These are phyloP conservation scores for Rhododendron henanense DNA, from an alignment of 148 eudicot species.

Conservation along the genomic window DNA sequence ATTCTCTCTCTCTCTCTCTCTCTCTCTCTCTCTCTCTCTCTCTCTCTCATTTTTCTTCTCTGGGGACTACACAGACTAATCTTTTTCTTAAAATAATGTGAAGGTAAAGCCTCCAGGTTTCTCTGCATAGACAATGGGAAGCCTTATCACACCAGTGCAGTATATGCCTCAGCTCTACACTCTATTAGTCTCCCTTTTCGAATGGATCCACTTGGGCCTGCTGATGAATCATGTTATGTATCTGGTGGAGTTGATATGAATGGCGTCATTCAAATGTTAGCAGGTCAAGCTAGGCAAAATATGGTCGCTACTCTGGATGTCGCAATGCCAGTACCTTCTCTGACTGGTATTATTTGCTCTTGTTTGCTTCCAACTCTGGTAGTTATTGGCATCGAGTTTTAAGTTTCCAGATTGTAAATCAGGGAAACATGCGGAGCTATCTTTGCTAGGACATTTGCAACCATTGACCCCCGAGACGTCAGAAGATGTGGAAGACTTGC, in stretches of 20 bases:
- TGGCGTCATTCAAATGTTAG: conserved; percentile 59
- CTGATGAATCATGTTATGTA: conserved; percentile 34
- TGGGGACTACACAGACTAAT: background rate
- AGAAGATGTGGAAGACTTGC: conserved; percentile 64
- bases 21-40: background rate
- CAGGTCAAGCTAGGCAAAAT: conserved; percentile 73
- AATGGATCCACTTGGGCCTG: conserved; percentile 63
- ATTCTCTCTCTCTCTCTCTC: background rate
- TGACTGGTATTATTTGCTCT: conserved; percentile 45
- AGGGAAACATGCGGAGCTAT: conserved; percentile 46
- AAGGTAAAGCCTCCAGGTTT: conserved; percentile 53
- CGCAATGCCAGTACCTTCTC: conserved; percentile 70
- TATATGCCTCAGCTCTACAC: conserved; percentile 90
- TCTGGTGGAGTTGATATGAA: conserved; percentile 59
- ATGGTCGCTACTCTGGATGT: conserved; percentile 62
- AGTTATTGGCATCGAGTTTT: background rate
- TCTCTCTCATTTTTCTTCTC: background rate
- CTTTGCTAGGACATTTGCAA: conserved; percentile 53
- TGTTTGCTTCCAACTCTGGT: background rate
- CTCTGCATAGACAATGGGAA: conserved; percentile 62
- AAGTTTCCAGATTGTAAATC: conserved; percentile 14
- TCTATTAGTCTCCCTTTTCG: conserved; percentile 80
- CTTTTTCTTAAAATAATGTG: conserved; percentile 18
- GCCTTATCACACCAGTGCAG: conserved; percentile 76
- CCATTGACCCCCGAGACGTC: conserved; percentile 67